Evolutionary conservation across 1,284 basidiomycete genomes (phyloP), one percentile per base, ranked within the genome.

Genomic region (Ustilago cynodontis): DNA sequence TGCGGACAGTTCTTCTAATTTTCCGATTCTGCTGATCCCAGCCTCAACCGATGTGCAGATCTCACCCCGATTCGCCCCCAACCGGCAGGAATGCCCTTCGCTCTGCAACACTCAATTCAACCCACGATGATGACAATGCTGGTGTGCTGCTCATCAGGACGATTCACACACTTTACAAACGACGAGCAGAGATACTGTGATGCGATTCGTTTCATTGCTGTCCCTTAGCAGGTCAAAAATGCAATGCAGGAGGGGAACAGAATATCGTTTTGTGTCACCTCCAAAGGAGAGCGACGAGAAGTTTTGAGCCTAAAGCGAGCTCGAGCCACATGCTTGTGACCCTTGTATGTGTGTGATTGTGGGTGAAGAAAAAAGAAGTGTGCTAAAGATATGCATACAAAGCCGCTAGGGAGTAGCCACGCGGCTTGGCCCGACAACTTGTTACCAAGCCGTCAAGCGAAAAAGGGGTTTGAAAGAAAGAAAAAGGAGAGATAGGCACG

Each of bases 331-430:
- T 35, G 20, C 22, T 43, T 43, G 35, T 22, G 41, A 57, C 39
- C 37, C 63, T 37, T 51, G 49, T 66, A 37, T 41, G 24, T 43
- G 43, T 49, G 35, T 31, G 53, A 43, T 13, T 45, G 26, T 24
- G 39, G 37, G 33, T 13, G 29, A 18, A 41, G 28, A 56, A 63
- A 31, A 37, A 60, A 63, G 58, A 60, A 65, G 58, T 68, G 65
- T 73, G 65, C 71, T 73, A 55, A 51, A 64, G 59, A 52, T 67
- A 73, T 68, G 71, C 71, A 73, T 67, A 73, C 65, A 73, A 68
- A 73, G 65, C 65, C 61, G 71, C 63, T 55, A 45, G 69, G 56
- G 52, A 59, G 58, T 57, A 35, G 62, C 68, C 70, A 57, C 60
- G 49, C 60, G 70, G 56, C 70, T 67, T 72, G 65, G 65, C 70